Conservation (phyloP, 768 basidiomycete species). For the Rossbeevera mucosa region DNA sequence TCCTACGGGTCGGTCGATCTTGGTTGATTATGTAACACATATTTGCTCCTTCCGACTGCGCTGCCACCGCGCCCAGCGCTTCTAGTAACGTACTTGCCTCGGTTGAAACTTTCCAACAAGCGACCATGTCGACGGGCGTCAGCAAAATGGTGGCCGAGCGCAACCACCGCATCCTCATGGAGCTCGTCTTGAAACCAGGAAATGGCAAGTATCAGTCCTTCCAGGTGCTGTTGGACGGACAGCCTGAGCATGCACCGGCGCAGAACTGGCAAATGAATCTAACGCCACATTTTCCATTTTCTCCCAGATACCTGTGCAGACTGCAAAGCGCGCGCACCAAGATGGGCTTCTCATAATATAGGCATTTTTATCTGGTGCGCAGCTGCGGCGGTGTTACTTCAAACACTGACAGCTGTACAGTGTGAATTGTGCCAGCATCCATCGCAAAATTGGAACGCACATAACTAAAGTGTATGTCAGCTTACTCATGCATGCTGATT, state of each 20-base stretch:
- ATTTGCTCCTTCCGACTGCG: background rate
- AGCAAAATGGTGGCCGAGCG: slow-evolving; percentile 62
- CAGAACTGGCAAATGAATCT: background rate
- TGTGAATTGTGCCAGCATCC: slow-evolving; percentile 83
- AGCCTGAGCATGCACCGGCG: background rate
- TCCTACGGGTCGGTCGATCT: slow-evolving; percentile 9
- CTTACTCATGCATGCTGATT: background rate
- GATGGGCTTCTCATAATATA: slow-evolving; percentile 87
- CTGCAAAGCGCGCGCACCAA: slow-evolving; percentile 79
- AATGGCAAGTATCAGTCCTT: slow-evolving; percentile 54
- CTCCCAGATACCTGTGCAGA: slow-evolving; percentile 81
- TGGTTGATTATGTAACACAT: slow-evolving; percentile 14
- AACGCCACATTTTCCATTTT: slow-evolving; percentile 10
- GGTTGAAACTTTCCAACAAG: background rate
- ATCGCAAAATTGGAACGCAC: slow-evolving; percentile 93
- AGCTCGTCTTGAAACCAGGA: slow-evolving; percentile 67
- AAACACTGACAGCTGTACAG: slow-evolving; percentile 36
- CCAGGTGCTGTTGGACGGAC: background rate
- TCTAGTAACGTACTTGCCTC: no score
- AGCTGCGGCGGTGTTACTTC: background rate
- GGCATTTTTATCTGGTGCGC: slow-evolving; percentile 84
- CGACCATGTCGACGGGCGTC: slow-evolving; percentile 32
- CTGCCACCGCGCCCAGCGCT: background rate
- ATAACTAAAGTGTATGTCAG: slow-evolving; percentile 81
- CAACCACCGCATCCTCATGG: slow-evolving; percentile 61